Evolutionary conservation across 345 rosid genomes (phyloP).

Genomic region (Theobroma cacao): DNA sequence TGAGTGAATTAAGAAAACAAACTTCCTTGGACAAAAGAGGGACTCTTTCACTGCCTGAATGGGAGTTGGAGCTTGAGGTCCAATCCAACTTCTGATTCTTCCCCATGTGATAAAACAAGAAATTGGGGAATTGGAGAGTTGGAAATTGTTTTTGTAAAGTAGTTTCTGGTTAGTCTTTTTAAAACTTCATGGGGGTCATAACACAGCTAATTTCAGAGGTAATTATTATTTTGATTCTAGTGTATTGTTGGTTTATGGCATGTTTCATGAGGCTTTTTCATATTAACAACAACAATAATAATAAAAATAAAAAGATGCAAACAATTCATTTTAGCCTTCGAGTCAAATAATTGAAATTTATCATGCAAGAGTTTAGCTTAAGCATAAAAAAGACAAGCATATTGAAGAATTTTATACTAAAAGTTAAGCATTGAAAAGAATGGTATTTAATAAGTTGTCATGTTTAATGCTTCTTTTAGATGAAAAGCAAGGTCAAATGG

Average conservation of each 20-base stretch:
- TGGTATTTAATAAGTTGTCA: not conserved
- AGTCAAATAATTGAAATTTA: not conserved
- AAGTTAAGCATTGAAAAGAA: not conserved
- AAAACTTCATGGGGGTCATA: not conserved
- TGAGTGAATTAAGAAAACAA: not conserved
- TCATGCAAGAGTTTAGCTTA: not conserved
- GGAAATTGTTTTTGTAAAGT: not conserved
- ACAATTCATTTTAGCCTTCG: not conserved
- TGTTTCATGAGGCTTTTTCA: constrained; percentile 2
- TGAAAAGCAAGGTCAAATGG: not conserved
- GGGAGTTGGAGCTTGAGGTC: constrained; percentile 46
- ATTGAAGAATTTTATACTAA: not conserved
- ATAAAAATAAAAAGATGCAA: not conserved
- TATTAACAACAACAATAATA: not conserved
- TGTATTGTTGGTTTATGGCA: not conserved
- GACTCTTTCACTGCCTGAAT: constrained; percentile 48
- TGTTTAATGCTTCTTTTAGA: not conserved
- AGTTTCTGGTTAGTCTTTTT: not conserved
- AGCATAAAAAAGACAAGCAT: not conserved
- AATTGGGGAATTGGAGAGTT: not conserved
- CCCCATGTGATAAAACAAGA: constrained; percentile 39
- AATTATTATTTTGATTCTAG: not conserved
- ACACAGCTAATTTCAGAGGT: not conserved
- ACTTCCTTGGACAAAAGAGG: constrained; percentile 60
- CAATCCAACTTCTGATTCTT: constrained; percentile 58